phyloP scores from a whole-genome alignment of 1,139 yeast genomes.

The Yamadazyma diospyri region DNA sequence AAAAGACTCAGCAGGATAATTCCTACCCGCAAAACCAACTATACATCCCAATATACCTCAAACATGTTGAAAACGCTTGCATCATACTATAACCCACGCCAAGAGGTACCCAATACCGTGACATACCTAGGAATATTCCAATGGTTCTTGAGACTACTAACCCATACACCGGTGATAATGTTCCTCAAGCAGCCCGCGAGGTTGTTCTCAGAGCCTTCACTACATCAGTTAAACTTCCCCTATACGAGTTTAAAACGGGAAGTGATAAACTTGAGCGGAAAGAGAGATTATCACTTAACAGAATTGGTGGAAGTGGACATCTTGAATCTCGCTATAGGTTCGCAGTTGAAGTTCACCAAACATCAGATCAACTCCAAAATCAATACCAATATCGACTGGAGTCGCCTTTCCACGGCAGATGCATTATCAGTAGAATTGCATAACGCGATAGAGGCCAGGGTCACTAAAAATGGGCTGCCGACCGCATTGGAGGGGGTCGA shows the following conservation, averaged over 20 bases:
- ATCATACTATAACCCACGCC: constrained; percentile 10
- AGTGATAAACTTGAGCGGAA: constrained; percentile 10
- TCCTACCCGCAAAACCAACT: background rate
- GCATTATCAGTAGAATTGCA: background rate
- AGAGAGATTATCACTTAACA: constrained; percentile 25
- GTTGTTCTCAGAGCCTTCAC: constrained; percentile 26
- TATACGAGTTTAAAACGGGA: constrained; percentile 14
- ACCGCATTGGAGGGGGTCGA: background rate
- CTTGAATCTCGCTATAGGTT: constrained; percentile 25
- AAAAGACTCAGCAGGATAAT: constrained; percentile 3
- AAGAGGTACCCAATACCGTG: constrained; percentile 7
- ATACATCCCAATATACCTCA: background rate
- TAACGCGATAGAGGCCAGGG: background rate
- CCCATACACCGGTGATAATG: constrained; percentile 31
- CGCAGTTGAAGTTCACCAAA: constrained; percentile 7
- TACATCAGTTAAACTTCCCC: constrained; percentile 26
- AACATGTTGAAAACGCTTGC: constrained; percentile 12
- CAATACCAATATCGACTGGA: constrained; percentile 1
- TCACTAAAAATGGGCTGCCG: background rate
- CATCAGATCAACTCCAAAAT: background rate
- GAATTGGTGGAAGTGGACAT: constrained; percentile 27
- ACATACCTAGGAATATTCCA: constrained; percentile 19
- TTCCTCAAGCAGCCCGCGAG: constrained; percentile 27
- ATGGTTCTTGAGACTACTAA: constrained; percentile 29
- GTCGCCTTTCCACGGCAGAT: constrained; percentile 5